These are phyloP conservation scores for Xylaria multiplex DNA, from an alignment of 2,329 filamentous ascomycete species.

Conservation along the genomic window DNA sequence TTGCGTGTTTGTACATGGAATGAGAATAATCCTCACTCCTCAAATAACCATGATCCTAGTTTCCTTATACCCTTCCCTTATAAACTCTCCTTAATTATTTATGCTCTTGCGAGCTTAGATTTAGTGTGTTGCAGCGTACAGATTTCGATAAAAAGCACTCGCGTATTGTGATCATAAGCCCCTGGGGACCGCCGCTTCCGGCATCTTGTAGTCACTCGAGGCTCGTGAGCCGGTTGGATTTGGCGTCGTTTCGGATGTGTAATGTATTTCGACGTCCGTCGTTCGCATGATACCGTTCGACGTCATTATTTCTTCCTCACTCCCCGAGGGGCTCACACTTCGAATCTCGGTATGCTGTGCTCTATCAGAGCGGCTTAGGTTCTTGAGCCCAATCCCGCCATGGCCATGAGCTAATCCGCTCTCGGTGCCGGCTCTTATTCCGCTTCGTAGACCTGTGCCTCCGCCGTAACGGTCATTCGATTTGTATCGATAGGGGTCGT, in stretches of 20 bases:
- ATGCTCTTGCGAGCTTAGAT: no score
- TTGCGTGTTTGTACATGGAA: neutral
- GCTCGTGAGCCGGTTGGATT: neutral
- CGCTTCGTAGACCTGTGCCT: slow-evolving; percentile 1
- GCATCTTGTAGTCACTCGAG: slow-evolving; percentile 17
- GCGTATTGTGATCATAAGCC: slow-evolving; percentile 1
- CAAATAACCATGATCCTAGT: no score
- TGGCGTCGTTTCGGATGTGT: slow-evolving; percentile 23
- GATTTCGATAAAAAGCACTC: no score
- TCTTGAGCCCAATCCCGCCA: slow-evolving; percentile 32
- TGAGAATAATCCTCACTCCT: neutral
- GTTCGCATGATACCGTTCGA: slow-evolving; percentile 54
- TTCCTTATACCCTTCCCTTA: no score
- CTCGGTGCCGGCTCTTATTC: slow-evolving; percentile 2
- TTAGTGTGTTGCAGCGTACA: no score
- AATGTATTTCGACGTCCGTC: slow-evolving; percentile 45
- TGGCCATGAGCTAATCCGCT: slow-evolving; percentile 15
- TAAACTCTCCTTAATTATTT: no score
- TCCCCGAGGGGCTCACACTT: slow-evolving; percentile 48
- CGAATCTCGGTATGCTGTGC: slow-evolving; percentile 47
- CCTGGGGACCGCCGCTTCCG: neutral
- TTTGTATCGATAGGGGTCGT: slow-evolving; percentile 3
- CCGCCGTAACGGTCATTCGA: slow-evolving; percentile 2
- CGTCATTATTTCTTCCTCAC: slow-evolving; percentile 54
- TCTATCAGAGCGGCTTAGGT: slow-evolving; percentile 22